Evolutionary conservation across 2,329 filamentous ascomycete species (phyloP).

Genomic region (Aspergillus candidus): DNA sequence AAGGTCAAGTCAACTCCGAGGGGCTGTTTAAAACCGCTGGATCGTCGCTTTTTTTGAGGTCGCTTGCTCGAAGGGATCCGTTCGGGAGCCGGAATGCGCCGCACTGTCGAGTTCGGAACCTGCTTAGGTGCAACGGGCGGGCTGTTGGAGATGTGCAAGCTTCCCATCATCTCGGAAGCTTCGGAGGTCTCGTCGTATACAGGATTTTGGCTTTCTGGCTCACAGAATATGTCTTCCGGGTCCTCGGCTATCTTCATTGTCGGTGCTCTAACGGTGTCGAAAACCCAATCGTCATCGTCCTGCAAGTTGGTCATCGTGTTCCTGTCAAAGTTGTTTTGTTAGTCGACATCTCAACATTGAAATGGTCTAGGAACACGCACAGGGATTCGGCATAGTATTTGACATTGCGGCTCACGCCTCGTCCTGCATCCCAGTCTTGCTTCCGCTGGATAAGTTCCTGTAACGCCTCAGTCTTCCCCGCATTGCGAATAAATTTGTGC

Average conservation of each 20-base stretch:
- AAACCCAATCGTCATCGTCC: conserved; percentile 85
- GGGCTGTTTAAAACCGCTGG: conserved; percentile 62
- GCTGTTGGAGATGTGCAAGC: conserved; percentile 30
- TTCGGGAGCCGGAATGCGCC: conserved; percentile 42
- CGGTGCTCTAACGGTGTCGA: conserved; percentile 77
- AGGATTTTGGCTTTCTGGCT: conserved; percentile 34
- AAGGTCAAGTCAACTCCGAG: conserved; percentile 87
- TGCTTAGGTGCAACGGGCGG: conserved; percentile 46
- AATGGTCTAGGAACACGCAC: conserved; percentile 31
- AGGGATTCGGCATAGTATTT: conserved; percentile 94
- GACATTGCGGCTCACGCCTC: conserved; percentile 61
- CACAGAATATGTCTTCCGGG: conserved; percentile 43
- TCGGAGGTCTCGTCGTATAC: conserved; percentile 35
- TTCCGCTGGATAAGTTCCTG: conserved; percentile 78
- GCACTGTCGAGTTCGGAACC: conserved; percentile 54
- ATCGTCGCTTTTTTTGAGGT: conserved; percentile 37
- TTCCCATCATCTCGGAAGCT: conserved; percentile 35
- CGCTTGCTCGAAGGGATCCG: conserved; percentile 39
- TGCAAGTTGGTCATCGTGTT: conserved; percentile 56
- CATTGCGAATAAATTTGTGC: conserved; percentile 80
- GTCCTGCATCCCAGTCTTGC: conserved; percentile 73
- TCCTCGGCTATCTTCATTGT: conserved; percentile 56
- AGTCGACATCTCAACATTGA: conserved; percentile 7
- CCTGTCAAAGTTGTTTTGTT: conserved; percentile 26
- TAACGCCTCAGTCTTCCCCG: conserved; percentile 80